Percentiles rank a stretch among this genome's conserved stretches.
phyloP scores from a whole-genome alignment of 441 rosid genomes.

The Macaranga tanarius region DNA sequence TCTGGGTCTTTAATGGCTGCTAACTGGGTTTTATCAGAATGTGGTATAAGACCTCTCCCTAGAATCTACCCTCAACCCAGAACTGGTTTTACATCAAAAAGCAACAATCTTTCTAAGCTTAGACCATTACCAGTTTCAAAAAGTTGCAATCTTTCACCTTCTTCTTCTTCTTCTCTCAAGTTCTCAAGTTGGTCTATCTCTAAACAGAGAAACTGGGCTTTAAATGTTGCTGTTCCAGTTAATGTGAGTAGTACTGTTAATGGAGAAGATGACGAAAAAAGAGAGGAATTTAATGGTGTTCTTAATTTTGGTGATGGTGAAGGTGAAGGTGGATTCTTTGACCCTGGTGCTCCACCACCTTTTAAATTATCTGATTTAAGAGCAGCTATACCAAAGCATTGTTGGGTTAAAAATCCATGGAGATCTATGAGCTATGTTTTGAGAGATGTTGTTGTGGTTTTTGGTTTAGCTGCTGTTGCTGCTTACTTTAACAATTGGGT shows the following conservation, averaged over 20 bases:
- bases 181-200: slow-evolving; percentile 19
- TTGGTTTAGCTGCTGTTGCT: slow-evolving; percentile 85
- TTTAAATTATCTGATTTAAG: slow-evolving; percentile 76
- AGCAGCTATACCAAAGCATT: slow-evolving; percentile 94
- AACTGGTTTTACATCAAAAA: slow-evolving; percentile 26
- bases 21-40: slow-evolving; percentile 47
- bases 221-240: slow-evolving; percentile 43
- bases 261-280: slow-evolving; percentile 26
- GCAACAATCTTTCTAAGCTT: slow-evolving; percentile 21
- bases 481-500: slow-evolving; percentile 67
- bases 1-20: slow-evolving; percentile 48
- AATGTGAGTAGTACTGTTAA: slow-evolving; percentile 19
- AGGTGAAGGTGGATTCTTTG: slow-evolving; percentile 35
- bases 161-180: slow-evolving; percentile 30
- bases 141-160: slow-evolving; percentile 24
- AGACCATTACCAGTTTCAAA: slow-evolving; percentile 25
- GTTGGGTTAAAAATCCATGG: slow-evolving; percentile 95
- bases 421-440: slow-evolving; percentile 87
- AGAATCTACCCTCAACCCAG: slow-evolving; percentile 37
- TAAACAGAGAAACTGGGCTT: slow-evolving; percentile 28
- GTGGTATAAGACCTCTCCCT: slow-evolving; percentile 52
- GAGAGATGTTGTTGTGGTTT: slow-evolving; percentile 73
- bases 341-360: slow-evolving; percentile 82
- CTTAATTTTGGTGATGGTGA: not conserved
- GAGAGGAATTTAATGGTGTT: slow-evolving; percentile 16